Conservation (phyloP, 257 asterid genomes). For the Striga asiatica region DNA sequence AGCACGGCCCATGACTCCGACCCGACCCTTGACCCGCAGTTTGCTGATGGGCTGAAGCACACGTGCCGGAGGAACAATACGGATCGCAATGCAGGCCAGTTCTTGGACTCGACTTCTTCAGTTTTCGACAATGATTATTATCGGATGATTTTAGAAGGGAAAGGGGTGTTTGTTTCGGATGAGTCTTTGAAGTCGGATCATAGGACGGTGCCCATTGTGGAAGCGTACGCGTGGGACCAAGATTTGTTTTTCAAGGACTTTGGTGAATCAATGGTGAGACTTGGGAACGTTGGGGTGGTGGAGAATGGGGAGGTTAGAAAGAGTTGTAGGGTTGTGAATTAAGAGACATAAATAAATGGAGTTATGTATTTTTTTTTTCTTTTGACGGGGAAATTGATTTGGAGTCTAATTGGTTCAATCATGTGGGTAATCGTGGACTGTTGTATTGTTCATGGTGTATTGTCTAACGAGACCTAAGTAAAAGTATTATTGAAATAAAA, state of each 20-base stretch:
- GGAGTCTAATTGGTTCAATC: too few relatives aligned
- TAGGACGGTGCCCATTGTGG: conserved; percentile 46
- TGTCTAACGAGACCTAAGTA: too few relatives aligned
- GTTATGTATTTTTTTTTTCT: too few relatives aligned
- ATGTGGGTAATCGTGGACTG: too few relatives aligned
- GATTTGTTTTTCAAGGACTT: conserved; percentile 40
- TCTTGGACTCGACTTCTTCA: conserved; percentile 50
- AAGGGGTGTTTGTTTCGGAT: conserved; percentile 56
- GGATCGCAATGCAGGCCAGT: conserved; percentile 44
- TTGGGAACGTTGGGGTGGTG: conserved; percentile 53
- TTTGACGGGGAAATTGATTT: too few relatives aligned
- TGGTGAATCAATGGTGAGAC: conserved; percentile 45
- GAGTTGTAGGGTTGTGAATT: conserved; percentile 48
- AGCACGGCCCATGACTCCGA: conserved; percentile 42
- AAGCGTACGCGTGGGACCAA: conserved; percentile 46
- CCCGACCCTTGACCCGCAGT: conserved; percentile 38
- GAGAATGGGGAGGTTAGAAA: conserved; percentile 49
- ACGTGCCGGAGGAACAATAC: conserved; percentile 38
- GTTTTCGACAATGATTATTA: conserved; percentile 54
- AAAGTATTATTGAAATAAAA: too few relatives aligned
- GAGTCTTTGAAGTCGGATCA: conserved; percentile 41
- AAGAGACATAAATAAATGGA: too few relatives aligned
- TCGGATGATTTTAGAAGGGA: conserved; percentile 28
- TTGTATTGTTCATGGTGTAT: too few relatives aligned
- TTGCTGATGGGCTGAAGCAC: conserved; percentile 32